These are phyloP conservation scores for Reutealis trisperma DNA, from an alignment of 345 rosid genomes.

Conservation along the genomic window DNA sequence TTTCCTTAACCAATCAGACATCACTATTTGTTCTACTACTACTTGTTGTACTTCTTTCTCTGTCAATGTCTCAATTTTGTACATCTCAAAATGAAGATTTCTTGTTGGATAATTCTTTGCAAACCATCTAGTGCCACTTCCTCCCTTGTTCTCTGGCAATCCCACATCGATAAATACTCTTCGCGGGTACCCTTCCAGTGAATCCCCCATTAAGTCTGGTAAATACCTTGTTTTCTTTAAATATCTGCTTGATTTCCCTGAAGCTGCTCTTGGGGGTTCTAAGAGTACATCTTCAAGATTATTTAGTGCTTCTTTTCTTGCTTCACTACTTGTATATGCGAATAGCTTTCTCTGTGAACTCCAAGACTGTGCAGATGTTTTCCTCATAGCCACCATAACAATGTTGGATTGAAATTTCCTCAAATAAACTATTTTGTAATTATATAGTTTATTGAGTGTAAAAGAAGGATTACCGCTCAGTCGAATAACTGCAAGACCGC, in stretches of 20 bases:
- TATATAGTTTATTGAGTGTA: constrained; percentile 38
- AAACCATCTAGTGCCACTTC: constrained; percentile 64
- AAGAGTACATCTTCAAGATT: constrained; percentile 75
- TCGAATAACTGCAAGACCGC: constrained; percentile 53
- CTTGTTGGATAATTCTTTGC: constrained; percentile 64
- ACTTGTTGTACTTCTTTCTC: constrained; percentile 23
- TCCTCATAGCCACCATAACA: constrained; percentile 52
- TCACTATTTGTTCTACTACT: constrained; percentile 34
- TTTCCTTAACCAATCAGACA: constrained; percentile 66
- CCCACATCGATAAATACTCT: constrained; percentile 69
- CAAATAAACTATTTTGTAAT: constrained; percentile 54
- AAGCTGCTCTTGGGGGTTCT: constrained; percentile 76
- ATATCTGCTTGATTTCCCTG: constrained; percentile 56
- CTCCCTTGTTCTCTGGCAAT: constrained; percentile 40
- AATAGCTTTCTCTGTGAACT: constrained; percentile 37
- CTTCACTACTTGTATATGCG: constrained; percentile 31
- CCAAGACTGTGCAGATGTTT: constrained; percentile 20
- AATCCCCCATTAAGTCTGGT: constrained; percentile 63
- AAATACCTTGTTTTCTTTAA: constrained; percentile 57
- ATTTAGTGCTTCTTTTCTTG: constrained; percentile 52
- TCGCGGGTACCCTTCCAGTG: constrained; percentile 56
- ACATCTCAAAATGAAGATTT: constrained; percentile 65
- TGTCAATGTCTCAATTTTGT: constrained; percentile 57
- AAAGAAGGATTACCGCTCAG: constrained; percentile 30
- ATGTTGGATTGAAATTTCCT: constrained; percentile 35